Evolutionary conservation across 306 rosid genomes (phyloP).

Genomic region (Chamaecrista fasciculata): DNA sequence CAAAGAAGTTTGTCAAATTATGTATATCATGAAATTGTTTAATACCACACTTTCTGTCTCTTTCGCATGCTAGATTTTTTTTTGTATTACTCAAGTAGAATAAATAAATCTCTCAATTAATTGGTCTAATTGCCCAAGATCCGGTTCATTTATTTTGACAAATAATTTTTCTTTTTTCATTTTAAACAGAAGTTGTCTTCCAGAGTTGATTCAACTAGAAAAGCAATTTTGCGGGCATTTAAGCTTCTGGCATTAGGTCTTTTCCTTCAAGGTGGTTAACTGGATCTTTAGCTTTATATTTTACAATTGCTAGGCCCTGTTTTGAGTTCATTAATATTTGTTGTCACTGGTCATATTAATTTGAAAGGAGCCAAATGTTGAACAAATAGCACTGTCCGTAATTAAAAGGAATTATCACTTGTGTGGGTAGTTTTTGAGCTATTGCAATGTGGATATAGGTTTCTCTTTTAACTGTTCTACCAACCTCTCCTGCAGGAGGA

Average conservation of each 20-base stretch:
- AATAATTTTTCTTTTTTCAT: slow-evolving; percentile 13
- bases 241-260: slow-evolving; percentile 86
- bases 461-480: slow-evolving; percentile 12
- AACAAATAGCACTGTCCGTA: neutral
- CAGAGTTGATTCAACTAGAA: slow-evolving; percentile 56
- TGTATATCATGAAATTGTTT: neutral
- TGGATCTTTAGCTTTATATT: slow-evolving; percentile 24
- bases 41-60: neutral
- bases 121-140: neutral
- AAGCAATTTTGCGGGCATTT: slow-evolving; percentile 60
- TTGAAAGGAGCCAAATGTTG: neutral
- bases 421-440: neutral
- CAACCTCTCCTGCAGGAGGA: slow-evolving; percentile 58
- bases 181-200: slow-evolving; percentile 59
- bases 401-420: neutral
- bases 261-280: slow-evolving; percentile 76
- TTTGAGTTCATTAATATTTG: slow-evolving; percentile 7
- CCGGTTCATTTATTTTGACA: slow-evolving; percentile 8
- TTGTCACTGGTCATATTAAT: neutral
- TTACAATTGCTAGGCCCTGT: slow-evolving; percentile 1
- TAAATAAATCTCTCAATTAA: neutral
- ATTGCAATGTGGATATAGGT: neutral
- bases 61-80: neutral
- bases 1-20: neutral
- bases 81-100: too few relatives aligned